These are phyloP conservation scores for Solanum hybrid DNA, from an alignment of 305 asterid species.

Conservation along the genomic window DNA sequence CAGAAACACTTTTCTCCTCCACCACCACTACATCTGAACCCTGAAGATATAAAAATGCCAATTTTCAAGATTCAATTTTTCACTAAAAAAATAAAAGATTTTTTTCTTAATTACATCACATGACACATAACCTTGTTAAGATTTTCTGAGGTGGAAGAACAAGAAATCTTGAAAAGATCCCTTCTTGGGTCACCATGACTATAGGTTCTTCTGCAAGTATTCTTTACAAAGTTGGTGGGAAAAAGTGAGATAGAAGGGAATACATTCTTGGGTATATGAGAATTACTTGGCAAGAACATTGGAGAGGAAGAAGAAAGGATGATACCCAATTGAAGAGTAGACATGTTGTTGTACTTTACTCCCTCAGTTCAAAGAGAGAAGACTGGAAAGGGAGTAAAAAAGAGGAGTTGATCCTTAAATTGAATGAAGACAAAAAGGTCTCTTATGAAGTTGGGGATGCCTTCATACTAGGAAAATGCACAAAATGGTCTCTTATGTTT, in stretches of 20 bases:
- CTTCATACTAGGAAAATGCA: not conserved
- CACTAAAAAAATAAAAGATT: not conserved
- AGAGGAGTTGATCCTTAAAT: not conserved
- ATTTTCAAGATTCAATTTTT: not conserved
- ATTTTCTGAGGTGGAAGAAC: slow-evolving; percentile 30
- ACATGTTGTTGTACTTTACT: slow-evolving; percentile 20
- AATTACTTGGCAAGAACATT: slow-evolving; percentile 12
- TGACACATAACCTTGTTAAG: slow-evolving; percentile 13
- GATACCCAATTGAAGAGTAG: slow-evolving; percentile 25
- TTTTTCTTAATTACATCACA: not conserved
- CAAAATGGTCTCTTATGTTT: not conserved
- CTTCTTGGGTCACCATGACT: not conserved
- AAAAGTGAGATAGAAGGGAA: not conserved
- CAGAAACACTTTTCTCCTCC: slow-evolving; percentile 73
- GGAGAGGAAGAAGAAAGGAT: slow-evolving; percentile 19
- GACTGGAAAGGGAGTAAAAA: not conserved
- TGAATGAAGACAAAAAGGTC: not conserved
- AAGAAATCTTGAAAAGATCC: slow-evolving; percentile 16
- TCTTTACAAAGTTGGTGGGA: not conserved
- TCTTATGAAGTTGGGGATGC: not conserved
- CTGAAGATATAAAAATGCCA: slow-evolving; percentile 16
- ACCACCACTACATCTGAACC: slow-evolving; percentile 34
- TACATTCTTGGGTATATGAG: slow-evolving; percentile 3
- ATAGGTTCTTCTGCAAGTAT: not conserved
- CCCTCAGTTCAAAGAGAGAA: not conserved